These are phyloP conservation scores for Sanghuangporus baumii DNA, from an alignment of 1,284 basidiomycete species.

Conservation along the genomic window DNA sequence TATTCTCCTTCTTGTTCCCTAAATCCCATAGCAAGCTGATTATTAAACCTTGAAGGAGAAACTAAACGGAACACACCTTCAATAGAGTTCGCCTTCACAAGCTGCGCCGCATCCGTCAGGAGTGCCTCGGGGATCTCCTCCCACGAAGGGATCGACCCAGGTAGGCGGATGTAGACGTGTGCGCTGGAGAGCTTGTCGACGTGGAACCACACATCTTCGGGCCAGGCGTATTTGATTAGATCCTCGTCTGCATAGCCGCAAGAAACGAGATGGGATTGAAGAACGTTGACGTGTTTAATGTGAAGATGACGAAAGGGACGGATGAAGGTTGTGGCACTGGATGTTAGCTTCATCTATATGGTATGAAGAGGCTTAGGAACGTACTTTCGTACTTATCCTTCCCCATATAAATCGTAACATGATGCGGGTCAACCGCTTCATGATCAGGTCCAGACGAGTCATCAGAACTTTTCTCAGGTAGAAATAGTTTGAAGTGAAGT, in stretches of 20 bases:
- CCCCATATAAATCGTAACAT: slow-evolving; percentile 87
- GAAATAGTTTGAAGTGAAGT: background rate
- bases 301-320: background rate
- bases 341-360: background rate
- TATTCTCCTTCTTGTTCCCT: slow-evolving; percentile 96
- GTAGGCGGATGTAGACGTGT: slow-evolving; percentile 90
- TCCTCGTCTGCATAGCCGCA: slow-evolving; percentile 69
- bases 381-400: slow-evolving; percentile 94
- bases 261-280: background rate
- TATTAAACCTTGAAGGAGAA: background rate
- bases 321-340: background rate
- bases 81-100: slow-evolving; percentile 97
- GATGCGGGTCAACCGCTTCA: slow-evolving; percentile 36
- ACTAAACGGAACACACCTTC: slow-evolving; percentile 57
- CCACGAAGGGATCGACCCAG: slow-evolving; percentile 72
- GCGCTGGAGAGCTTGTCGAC: slow-evolving; percentile 91
- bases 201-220: slow-evolving; percentile 77
- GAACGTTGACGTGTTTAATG: background rate
- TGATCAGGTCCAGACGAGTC: background rate
- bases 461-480: background rate
- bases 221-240: slow-evolving; percentile 87
- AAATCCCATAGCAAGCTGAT: background rate
- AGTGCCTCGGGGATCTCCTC: slow-evolving; percentile 79
- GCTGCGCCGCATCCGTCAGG: slow-evolving; percentile 83
- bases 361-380: slow-evolving; percentile 22